These are phyloP conservation scores for Murraya paniculata DNA, from an alignment of 345 rosid species.

Conservation along the genomic window DNA sequence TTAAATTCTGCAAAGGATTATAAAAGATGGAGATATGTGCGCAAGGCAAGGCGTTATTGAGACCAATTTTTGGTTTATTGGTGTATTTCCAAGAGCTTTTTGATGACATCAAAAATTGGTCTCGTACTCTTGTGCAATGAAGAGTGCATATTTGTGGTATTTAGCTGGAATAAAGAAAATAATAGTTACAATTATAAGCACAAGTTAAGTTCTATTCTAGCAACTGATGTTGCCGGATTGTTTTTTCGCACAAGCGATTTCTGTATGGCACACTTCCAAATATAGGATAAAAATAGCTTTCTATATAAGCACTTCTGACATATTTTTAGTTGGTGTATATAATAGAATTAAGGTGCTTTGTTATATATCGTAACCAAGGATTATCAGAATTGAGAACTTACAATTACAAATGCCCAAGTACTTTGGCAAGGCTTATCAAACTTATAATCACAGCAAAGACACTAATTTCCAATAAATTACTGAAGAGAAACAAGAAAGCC, in stretches of 20 bases:
- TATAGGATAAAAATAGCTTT: neutral
- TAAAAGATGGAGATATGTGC: no score
- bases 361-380: no score
- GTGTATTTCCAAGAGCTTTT: neutral
- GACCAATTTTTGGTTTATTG: no score
- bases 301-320: neutral
- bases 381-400: no score
- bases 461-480: neutral
- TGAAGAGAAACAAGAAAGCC: neutral
- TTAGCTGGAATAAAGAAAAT: no score
- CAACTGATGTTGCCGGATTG: neutral
- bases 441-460: neutral
- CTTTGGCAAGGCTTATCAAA: neutral
- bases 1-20: neutral
- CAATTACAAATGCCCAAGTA: no score
- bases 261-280: neutral
- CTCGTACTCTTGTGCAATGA: no score
- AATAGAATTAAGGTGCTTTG: neutral
- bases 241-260: neutral
- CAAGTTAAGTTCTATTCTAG: neutral
- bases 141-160: no score
- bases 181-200: no score
- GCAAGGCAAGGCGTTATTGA: no score
- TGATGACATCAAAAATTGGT: neutral
- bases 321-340: neutral